Evolutionary conservation across 2,329 filamentous ascomycete genomes (phyloP).

Genomic region (Cadophora luteo-olivacea): DNA sequence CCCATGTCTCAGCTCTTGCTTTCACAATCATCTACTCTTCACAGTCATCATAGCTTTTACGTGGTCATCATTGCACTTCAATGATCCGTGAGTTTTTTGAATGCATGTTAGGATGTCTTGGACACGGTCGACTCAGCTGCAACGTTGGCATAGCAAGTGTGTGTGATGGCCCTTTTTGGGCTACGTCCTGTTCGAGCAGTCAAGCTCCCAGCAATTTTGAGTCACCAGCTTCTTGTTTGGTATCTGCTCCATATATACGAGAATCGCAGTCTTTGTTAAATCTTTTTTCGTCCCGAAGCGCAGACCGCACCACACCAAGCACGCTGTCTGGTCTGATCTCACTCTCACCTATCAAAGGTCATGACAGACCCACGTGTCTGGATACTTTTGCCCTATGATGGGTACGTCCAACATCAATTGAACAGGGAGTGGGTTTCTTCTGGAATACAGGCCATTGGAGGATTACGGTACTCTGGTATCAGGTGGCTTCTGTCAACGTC

Average conservation of each 20-base stretch:
- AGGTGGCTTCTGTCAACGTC: not conserved
- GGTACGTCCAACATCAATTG: not conserved
- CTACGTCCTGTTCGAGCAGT: not conserved
- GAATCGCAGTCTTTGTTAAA: not conserved
- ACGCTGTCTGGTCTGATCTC: not conserved
- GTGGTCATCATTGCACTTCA: not conserved
- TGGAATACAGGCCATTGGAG: not conserved
- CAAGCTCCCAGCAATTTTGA: not conserved
- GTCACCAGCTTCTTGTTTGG: not conserved
- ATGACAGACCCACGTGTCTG: not conserved
- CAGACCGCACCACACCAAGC: not conserved
- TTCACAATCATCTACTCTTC: not conserved
- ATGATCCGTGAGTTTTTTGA: not conserved
- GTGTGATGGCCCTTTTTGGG: not conserved
- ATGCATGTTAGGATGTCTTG: not conserved
- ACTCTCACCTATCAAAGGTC: conserved; percentile 5
- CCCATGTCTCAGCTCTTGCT: too few relatives aligned
- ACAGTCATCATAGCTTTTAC: not conserved
- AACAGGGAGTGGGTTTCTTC: not conserved
- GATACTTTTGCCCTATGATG: not conserved
- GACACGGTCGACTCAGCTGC: not conserved
- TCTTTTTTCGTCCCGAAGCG: not conserved
- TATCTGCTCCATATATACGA: not conserved
- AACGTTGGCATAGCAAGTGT: not conserved
- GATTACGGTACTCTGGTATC: not conserved